Percentiles rank a stretch among this genome's conserved stretches.
Evolutionary conservation across 73 alveolate species (phyloP).

Genomic region (Durusdinium trenchii): DNA sequence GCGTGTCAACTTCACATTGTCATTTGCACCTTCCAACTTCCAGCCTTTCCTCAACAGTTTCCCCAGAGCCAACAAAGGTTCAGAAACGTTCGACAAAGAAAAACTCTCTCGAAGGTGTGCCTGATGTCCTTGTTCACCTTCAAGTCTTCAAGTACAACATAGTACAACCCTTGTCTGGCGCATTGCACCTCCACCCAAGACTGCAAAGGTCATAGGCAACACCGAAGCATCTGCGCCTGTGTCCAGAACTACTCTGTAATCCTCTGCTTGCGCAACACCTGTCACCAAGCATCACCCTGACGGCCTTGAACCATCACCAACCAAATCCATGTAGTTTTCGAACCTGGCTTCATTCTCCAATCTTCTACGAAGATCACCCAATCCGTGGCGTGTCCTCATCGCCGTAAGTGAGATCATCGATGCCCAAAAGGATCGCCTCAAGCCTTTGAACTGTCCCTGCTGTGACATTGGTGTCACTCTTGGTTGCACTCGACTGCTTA

Average conservation of each 20-base stretch:
- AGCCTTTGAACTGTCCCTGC: background rate
- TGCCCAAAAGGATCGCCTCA: background rate
- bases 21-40: background rate
- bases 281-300: background rate
- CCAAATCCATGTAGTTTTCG: background rate
- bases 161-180: background rate
- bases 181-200: background rate
- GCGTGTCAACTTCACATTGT: background rate
- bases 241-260: background rate
- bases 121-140: background rate
- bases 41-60: background rate
- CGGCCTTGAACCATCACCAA: background rate
- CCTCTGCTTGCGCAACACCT: background rate
- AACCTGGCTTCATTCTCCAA: background rate
- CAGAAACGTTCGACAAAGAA: background rate
- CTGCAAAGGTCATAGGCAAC: background rate
- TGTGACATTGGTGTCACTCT: background rate
- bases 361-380: background rate
- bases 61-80: no score
- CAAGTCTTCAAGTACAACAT: no score
- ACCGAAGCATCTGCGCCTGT: background rate
- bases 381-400: background rate
- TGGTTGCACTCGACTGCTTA: background rate
- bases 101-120: background rate
- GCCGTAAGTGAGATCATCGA: background rate